Percentiles rank a stretch among this genome's conserved stretches.
Evolutionary conservation across 2,329 filamentous ascomycete species (phyloP).

Genomic region (Calonectria crousiana): DNA sequence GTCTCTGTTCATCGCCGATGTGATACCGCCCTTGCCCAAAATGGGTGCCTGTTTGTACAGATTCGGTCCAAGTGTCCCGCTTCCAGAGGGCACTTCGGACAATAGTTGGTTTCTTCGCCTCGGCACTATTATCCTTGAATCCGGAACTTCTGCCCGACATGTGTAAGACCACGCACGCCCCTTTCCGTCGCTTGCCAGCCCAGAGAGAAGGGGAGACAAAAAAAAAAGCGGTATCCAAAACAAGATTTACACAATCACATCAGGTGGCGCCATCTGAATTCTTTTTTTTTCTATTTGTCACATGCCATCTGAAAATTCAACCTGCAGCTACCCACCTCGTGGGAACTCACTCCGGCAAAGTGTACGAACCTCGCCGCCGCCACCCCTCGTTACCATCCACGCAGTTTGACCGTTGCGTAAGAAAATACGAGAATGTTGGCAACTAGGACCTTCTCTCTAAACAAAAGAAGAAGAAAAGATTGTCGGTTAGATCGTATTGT

Average conservation of each 20-base stretch:
- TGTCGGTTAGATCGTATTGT: neutral
- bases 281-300: neutral
- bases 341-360: slow-evolving; percentile 5
- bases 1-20: neutral
- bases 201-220: neutral
- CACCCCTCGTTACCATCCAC: neutral
- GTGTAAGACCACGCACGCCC: neutral
- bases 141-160: neutral
- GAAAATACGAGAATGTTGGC: neutral
- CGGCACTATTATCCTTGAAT: neutral
- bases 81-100: neutral
- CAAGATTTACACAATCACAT: neutral
- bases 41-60: neutral
- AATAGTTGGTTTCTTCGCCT: neutral
- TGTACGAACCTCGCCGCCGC: neutral
- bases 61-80: neutral
- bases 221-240: neutral
- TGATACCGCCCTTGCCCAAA: neutral
- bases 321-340: slow-evolving; percentile 4
- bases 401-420: neutral
- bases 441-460: neutral
- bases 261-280: neutral
- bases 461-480: neutral
- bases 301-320: slow-evolving; percentile 10
- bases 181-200: neutral